Evolutionary conservation across 176 grass and related monocot species (phyloP).

Genomic region (Oryza rufipogon): DNA sequence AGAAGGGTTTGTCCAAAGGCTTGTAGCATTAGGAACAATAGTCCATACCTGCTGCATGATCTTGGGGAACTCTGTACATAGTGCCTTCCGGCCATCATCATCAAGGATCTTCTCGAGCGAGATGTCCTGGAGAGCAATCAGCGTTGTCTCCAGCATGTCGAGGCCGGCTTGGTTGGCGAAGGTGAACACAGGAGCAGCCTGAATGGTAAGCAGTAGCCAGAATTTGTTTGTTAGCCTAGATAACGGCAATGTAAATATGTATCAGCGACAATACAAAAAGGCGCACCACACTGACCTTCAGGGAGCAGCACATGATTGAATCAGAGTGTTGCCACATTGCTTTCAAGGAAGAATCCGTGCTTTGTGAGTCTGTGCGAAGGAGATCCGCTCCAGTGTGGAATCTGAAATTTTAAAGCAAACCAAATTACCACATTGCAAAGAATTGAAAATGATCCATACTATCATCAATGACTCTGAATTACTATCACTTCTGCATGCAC

Average conservation of each 20-base stretch:
- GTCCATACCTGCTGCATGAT: conserved; percentile 88
- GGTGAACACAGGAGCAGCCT: conserved; percentile 90
- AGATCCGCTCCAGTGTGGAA: conserved; percentile 85
- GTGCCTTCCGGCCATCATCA: conserved; percentile 72
- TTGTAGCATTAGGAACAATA: background rate
- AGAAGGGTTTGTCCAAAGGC: background rate
- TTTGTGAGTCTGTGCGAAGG: conserved; percentile 48
- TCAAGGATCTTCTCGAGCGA: conserved; percentile 88
- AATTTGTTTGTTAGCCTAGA: background rate
- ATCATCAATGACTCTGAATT: background rate
- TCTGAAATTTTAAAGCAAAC: conserved; percentile 32
- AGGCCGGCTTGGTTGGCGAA: conserved; percentile 92
- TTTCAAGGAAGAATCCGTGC: conserved; percentile 68
- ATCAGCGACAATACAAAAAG: background rate
- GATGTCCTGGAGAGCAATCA: conserved; percentile 91
- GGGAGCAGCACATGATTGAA: conserved; percentile 89
- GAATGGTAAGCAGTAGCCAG: background rate
- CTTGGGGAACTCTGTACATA: conserved; percentile 84
- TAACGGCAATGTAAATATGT: background rate
- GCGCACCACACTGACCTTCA: conserved; percentile 64
- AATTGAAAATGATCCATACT: background rate
- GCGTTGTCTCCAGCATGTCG: conserved; percentile 93
- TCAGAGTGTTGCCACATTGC: conserved; percentile 89
- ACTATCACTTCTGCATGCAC: background rate
- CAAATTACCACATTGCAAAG: conserved; percentile 40